Conservation (phyloP, 192 early-diverging fungal species). For the Dispira parvispora region DNA sequence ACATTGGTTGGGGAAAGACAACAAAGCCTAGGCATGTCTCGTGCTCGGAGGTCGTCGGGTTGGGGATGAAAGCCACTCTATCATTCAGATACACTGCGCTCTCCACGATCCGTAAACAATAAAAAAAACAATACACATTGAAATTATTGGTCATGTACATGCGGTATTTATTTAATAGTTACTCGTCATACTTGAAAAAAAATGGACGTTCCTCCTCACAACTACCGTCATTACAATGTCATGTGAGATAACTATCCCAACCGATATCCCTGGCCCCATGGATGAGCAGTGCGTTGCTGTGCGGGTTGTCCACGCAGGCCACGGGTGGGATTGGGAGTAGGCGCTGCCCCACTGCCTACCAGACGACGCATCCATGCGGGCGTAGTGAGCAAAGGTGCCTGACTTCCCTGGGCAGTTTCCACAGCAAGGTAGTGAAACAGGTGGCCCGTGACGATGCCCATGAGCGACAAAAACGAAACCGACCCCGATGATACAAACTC, state of each 20-base stretch:
- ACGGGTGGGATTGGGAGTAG: not conserved
- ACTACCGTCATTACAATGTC: too few relatives aligned
- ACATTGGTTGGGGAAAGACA: too few relatives aligned
- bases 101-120: too few relatives aligned
- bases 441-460: conserved; percentile 52
- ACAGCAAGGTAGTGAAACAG: conserved; percentile 57
- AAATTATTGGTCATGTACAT: too few relatives aligned
- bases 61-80: too few relatives aligned
- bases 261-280: not conserved
- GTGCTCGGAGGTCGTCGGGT: too few relatives aligned
- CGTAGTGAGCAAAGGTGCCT: conserved; percentile 43
- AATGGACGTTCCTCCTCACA: too few relatives aligned
- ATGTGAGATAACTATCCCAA: not conserved
- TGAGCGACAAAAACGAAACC: conserved; percentile 30
- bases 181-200: too few relatives aligned
- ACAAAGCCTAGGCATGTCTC: too few relatives aligned
- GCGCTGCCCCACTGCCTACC: not conserved
- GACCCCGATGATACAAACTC: conserved; percentile 29
- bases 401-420: conserved; percentile 45
- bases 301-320: not conserved
- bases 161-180: too few relatives aligned
- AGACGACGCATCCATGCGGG: conserved; percentile 26
- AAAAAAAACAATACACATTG: too few relatives aligned
- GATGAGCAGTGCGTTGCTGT: not conserved
- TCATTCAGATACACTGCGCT: too few relatives aligned